Evolutionary conservation across 2,329 filamentous ascomycete genomes (phyloP).

Genomic region (Trichoderma aggressivum): DNA sequence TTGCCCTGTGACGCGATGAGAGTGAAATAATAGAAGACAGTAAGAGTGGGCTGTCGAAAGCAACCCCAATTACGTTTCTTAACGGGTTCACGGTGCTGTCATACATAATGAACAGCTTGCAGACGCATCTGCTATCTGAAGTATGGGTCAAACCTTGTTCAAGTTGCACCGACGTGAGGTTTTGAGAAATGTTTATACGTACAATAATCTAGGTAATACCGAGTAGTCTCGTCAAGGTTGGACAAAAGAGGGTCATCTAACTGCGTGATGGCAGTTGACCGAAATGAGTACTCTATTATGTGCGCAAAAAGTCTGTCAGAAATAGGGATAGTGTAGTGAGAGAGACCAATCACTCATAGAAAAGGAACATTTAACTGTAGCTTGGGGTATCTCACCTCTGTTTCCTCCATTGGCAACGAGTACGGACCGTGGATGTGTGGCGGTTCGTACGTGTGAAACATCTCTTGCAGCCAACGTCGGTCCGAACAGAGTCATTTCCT

Average conservation of each 20-base stretch:
- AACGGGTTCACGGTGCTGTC: not conserved
- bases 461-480: not conserved
- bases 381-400: not conserved
- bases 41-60: not conserved
- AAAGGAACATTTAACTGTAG: not conserved
- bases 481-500: not conserved
- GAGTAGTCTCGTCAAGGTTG: not conserved
- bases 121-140: not conserved
- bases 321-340: not conserved
- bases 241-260: not conserved
- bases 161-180: not conserved
- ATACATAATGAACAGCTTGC: not conserved
- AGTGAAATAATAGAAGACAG: not conserved
- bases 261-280: not conserved
- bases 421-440: not conserved
- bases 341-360: not conserved
- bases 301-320: not conserved
- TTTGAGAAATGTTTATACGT: not conserved
- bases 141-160: fast-evolving
- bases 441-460: not conserved
- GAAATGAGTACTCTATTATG: not conserved
- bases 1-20: not conserved
- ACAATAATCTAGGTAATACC: not conserved
- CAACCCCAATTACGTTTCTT: not conserved
- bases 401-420: not conserved